Evolutionary conservation across 192 early-diverging fungal genomes (phyloP), one percentile per base, ranked within the genome.

Genomic region (Backusella luteola): DNA sequence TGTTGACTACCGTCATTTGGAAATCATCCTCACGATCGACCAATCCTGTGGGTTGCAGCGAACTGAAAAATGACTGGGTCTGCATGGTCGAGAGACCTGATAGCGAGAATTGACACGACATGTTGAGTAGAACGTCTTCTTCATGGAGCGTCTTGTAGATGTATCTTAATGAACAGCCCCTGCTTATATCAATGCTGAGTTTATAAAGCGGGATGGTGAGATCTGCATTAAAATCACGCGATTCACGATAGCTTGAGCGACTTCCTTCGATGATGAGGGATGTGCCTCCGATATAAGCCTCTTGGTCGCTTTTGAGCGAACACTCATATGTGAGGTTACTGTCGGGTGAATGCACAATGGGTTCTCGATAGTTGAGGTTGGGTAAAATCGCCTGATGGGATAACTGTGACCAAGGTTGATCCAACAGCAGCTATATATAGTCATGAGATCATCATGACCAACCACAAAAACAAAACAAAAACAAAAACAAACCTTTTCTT

Each of bases 351-450:
- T 71, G 19, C 11, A 71, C 11, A 32, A 32, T n/a, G 23, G 29
- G 44, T 0, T 32, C 5, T 19, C 26, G 67, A 23, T 77, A 75
- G 9, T 66, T 71, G 46, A 87, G 56, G 14, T 75, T 77, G 6
- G 87, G 87, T 11, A 79, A 29, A 42, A 88, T 77, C 8, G 82
- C 75, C 74, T 88, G 87, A 66, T 87, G 87, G 7, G 87, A 87
- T n/a, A 87, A 70, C 59, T 85, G 76, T 7, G 84, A 87, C 87
- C 87, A 88, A 14, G 77, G 66, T 39, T 76, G 67, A 15, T 53
- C n/a, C 23, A 84, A 75, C 2, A 86, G 72, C 79, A 69, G 74
- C 85, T 85, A 39, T 52, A 39, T 12, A 42, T 15, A 68, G 36
- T 66, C 3, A n/a, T 34, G 6, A 68, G 19, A 39, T 11, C 11